These are phyloP conservation scores for Candida sithepensis DNA, from an alignment of 805 yeast genomes.

Conservation along the genomic window DNA sequence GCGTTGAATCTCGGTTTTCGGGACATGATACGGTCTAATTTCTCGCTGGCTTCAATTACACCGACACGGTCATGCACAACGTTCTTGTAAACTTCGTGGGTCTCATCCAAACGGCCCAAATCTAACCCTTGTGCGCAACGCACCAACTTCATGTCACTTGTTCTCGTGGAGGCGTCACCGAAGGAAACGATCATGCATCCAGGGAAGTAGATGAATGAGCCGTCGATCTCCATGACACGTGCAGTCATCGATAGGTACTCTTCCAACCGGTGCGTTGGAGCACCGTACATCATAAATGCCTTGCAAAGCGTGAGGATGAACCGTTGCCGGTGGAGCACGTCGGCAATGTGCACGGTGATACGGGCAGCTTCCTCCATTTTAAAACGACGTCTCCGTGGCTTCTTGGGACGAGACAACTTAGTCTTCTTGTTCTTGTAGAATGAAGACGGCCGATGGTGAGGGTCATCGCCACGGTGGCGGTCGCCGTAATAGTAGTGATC, in stretches of 20 bases:
- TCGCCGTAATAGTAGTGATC: neutral
- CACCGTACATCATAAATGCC: constrained; percentile 91
- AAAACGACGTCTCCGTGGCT: constrained; percentile 24
- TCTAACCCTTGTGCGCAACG: constrained; percentile 88
- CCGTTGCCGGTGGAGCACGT: constrained; percentile 79
- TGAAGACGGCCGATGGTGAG: too few relatives aligned
- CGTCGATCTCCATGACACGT: constrained; percentile 87
- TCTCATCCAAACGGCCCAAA: constrained; percentile 72
- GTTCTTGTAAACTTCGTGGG: constrained; percentile 79
- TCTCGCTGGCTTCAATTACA: constrained; percentile 78
- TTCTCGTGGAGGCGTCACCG: constrained; percentile 91
- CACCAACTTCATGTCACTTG: constrained; percentile 89
- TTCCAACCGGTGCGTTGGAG: constrained; percentile 92
- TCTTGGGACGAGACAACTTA: constrained; percentile 4
- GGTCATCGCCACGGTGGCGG: too few relatives aligned
- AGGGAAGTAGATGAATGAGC: constrained; percentile 87
- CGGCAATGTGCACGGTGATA: constrained; percentile 91
- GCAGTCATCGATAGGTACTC: constrained; percentile 93
- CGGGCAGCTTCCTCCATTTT: constrained; percentile 52
- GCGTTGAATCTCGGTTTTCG: constrained; percentile 62
- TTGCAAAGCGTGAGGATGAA: constrained; percentile 82
- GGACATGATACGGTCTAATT: constrained; percentile 64
- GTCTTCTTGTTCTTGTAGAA: neutral
- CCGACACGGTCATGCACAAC: constrained; percentile 88
- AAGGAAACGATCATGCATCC: constrained; percentile 94